A percentile compares a stretch with the other conserved stretches of the same genome.
These are phyloP conservation scores for Nothopassalora personata DNA, from an alignment of 2,329 filamentous ascomycete species.

Conservation along the genomic window DNA sequence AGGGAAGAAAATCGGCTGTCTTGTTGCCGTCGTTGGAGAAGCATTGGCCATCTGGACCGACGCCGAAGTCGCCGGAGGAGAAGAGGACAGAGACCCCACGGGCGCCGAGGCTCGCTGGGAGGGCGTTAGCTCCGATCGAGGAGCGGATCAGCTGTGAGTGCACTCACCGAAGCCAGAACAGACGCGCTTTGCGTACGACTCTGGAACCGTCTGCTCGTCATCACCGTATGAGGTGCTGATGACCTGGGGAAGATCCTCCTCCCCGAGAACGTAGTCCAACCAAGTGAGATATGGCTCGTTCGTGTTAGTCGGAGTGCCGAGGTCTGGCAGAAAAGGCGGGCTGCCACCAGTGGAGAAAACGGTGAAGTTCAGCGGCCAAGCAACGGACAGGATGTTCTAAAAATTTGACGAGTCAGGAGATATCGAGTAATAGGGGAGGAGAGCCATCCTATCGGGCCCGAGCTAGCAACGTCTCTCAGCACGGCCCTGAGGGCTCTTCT, in stretches of 20 bases:
- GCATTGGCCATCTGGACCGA: constrained; percentile 46
- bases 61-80: constrained; percentile 57
- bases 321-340: constrained; percentile 49
- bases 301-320: constrained; percentile 44
- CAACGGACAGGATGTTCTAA: constrained; percentile 50
- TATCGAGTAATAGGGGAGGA: too few species aligned
- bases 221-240: constrained; percentile 64
- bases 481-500: too few species aligned
- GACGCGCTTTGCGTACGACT: constrained; percentile 55
- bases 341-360: constrained; percentile 58
- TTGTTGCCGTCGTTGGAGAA: constrained; percentile 43
- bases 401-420: too few species aligned
- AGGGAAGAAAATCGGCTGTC: constrained; percentile 39
- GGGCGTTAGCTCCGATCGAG: not conserved
- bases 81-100: constrained; percentile 63
- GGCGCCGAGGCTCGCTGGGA: constrained; percentile 54
- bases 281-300: constrained; percentile 44
- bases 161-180: constrained; percentile 49
- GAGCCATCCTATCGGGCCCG: too few species aligned
- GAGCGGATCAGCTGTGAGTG: too few species aligned
- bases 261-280: constrained; percentile 53
- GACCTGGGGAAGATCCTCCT: constrained; percentile 54
- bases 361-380: constrained; percentile 49
- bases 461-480: too few species aligned
- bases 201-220: constrained; percentile 59